A percentile compares a stretch with the other conserved stretches of the same genome.
Conservation (phyloP, 306 rosid genomes). For the Glycine latifolia region DNA sequence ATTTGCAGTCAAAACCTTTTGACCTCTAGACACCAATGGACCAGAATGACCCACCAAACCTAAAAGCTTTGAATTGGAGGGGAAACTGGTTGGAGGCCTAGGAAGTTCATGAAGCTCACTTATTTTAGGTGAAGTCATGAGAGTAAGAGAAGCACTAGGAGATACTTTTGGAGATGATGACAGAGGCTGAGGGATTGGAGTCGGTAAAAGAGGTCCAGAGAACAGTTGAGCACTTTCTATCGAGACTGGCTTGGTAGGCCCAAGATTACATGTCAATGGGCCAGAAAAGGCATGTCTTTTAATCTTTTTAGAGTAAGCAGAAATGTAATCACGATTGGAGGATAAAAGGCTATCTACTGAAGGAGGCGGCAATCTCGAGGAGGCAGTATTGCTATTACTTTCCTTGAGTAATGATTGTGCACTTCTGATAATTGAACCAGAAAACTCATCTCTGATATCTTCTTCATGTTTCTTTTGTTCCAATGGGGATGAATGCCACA, state of each 20-base stretch:
- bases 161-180: conserved; percentile 79
- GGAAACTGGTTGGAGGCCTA: conserved; percentile 75
- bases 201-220: conserved; percentile 85
- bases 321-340: conserved; percentile 52
- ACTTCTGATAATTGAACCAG: conserved; percentile 54
- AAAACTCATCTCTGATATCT: conserved; percentile 50
- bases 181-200: conserved; percentile 69
- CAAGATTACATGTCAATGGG: conserved; percentile 73
- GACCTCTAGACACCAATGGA: conserved; percentile 74
- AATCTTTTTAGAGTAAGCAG: conserved; percentile 70
- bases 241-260: conserved; percentile 61
- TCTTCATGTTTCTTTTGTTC: conserved; percentile 67
- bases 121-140: conserved; percentile 81
- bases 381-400: conserved; percentile 68
- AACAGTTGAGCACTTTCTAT: conserved; percentile 63
- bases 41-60: conserved; percentile 83
- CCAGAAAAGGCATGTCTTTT: conserved; percentile 89
- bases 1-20: conserved; percentile 58
- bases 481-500: conserved; percentile 85
- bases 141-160: conserved; percentile 78
- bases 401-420: conserved; percentile 74
- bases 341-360: conserved; percentile 57
- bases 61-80: conserved; percentile 62
- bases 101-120: conserved; percentile 99
- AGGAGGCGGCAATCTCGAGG: conserved; percentile 71